A percentile compares a stretch with the other conserved stretches of the same genome.
Conservation (phyloP, 495 filamentous ascomycete genomes). For the Hypoxylon fuscum region DNA sequence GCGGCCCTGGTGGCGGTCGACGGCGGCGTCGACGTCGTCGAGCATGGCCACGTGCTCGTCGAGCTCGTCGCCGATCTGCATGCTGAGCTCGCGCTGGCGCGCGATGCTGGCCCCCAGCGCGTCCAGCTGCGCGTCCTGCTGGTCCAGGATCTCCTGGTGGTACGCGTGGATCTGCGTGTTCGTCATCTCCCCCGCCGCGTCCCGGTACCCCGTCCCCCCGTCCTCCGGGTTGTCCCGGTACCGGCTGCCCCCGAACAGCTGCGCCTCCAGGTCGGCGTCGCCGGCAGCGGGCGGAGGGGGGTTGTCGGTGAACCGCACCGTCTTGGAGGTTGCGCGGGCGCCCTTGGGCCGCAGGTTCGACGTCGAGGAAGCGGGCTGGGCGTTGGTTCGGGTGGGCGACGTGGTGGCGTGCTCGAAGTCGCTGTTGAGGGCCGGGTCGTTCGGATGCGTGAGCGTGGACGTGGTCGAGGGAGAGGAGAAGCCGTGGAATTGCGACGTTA, state of each 20-base stretch:
- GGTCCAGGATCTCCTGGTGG: conserved; percentile 77
- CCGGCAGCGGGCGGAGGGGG: conserved; percentile 53
- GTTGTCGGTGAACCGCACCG: conserved; percentile 89
- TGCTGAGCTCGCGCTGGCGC: conserved; percentile 91
- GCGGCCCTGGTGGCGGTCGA: conserved; percentile 80
- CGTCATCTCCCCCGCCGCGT: conserved; percentile 56
- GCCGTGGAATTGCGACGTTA: conserved; percentile 69
- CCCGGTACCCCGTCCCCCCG: conserved; percentile 64
- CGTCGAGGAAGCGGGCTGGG: conserved; percentile 61
- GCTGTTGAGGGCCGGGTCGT: conserved; percentile 69
- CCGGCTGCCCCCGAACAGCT: conserved; percentile 70
- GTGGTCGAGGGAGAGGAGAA: conserved; percentile 59
- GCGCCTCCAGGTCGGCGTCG: conserved; percentile 58
- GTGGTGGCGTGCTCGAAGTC: conserved; percentile 73
- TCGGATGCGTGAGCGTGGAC: conserved; percentile 66
- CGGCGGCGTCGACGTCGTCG: conserved; percentile 83
- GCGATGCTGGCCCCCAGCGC: conserved; percentile 82
- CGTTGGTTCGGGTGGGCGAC: conserved; percentile 52
- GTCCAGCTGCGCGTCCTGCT: conserved; percentile 96
- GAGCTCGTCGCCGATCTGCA: conserved; percentile 96
- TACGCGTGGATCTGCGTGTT: conserved; percentile 91
- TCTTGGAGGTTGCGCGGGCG: conserved; percentile 63
- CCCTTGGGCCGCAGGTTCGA: conserved; percentile 40
- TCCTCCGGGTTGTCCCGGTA: conserved; percentile 62
- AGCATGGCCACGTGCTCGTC: conserved; percentile 88